Conservation (phyloP, 805 yeast genomes). For the Torulaspora indica region DNA sequence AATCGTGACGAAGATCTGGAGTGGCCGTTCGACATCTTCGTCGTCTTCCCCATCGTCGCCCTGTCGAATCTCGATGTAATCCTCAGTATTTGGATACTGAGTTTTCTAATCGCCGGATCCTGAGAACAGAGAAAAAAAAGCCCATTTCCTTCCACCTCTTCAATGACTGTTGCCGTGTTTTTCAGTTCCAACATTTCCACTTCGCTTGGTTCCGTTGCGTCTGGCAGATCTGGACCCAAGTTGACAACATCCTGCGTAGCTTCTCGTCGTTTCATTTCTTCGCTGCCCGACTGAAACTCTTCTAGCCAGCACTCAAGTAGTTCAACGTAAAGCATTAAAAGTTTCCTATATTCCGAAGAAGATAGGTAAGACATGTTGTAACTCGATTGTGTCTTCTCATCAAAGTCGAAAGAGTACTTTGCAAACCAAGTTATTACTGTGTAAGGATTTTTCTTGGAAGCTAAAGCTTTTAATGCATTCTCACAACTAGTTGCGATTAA, state of each 20-base stretch:
- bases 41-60: conserved; percentile 56
- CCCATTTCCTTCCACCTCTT: conserved; percentile 95
- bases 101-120: conserved; percentile 65
- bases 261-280: conserved; percentile 31
- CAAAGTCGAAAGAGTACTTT: conserved; percentile 71
- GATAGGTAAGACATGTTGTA: conserved; percentile 55
- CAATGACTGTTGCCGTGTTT: conserved; percentile 75
- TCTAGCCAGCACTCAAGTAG: conserved; percentile 77
- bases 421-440: conserved; percentile 70
- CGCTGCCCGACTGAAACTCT: conserved; percentile 45
- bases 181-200: conserved; percentile 71
- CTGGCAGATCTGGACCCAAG: conserved; percentile 20
- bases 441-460: conserved; percentile 64
- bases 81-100: conserved; percentile 70
- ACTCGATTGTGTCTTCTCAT: conserved; percentile 57
- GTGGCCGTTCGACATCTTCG: conserved; percentile 32
- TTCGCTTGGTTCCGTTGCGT: conserved; percentile 27
- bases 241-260: conserved; percentile 33
- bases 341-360: conserved; percentile 54
- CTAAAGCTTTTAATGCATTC: conserved; percentile 58
- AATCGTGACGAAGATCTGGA: conserved; percentile 57
- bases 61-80: conserved; percentile 85
- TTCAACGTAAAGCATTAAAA: conserved; percentile 71
- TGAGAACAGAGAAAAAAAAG: conserved; percentile 86
- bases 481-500: conserved; percentile 62